phyloP scores from a whole-genome alignment of 208 protist genomes.

The Acanthamoeba triangularis region DNA sequence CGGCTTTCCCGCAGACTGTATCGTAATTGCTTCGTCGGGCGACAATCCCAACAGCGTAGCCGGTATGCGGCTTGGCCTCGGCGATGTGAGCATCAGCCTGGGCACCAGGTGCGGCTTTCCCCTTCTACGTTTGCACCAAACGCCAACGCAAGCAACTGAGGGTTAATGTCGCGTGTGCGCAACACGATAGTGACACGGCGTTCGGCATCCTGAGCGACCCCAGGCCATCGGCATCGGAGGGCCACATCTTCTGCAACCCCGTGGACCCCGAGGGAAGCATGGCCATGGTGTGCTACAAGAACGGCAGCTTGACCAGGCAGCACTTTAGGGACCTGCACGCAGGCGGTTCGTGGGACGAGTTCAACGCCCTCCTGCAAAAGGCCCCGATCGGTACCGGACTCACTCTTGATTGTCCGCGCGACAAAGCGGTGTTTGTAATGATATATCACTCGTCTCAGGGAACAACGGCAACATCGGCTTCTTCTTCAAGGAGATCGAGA shows the following conservation, averaged over 20 bases:
- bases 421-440: no score
- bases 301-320: constrained; percentile 81
- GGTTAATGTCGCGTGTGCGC: no score
- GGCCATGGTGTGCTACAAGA: constrained; percentile 86
- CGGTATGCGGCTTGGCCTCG: constrained; percentile 74
- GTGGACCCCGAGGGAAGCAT: constrained; percentile 73
- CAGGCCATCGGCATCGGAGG: constrained; percentile 47
- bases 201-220: constrained; percentile 46
- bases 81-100: constrained; percentile 84
- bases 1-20: constrained; percentile 57
- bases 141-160: no score
- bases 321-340: constrained; percentile 57
- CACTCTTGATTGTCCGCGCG: background rate
- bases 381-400: background rate
- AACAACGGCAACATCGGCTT: constrained; percentile 52
- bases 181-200: background rate
- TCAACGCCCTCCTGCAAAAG: constrained; percentile 16
- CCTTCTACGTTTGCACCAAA: no score
- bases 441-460: background rate
- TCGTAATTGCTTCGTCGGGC: constrained; percentile 77
- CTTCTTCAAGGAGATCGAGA: constrained; percentile 74
- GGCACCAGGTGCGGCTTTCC: constrained; percentile 75
- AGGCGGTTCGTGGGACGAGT: constrained; percentile 26
- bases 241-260: constrained; percentile 83
- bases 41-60: constrained; percentile 84